Base-by-base conservation (phyloP, 2,329 filamentous ascomycete species). In the Elsinoe batatas region DNA sequence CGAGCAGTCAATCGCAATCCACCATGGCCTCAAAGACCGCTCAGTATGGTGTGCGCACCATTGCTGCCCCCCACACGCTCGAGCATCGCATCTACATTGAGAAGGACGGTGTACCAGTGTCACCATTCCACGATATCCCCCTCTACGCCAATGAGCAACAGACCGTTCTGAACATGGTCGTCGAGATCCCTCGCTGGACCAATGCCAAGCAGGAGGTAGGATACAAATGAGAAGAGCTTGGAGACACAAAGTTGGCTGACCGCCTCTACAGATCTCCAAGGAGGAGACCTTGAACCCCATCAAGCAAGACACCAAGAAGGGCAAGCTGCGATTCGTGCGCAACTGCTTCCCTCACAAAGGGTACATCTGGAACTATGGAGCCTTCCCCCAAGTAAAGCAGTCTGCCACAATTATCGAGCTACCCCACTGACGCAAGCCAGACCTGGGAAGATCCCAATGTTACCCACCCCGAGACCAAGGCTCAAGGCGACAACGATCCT, bases 281-380 rank as follows among this genome's bases (percentile, higher is more conserved):
- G 91, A 97, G 71, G 93, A 98, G 76, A 81, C 87, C 69, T 85
- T 97, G 72, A 97, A 96, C 81, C 91, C 91, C 72, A 95, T 96
- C 80, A 96, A 96, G 85, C 93, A 98, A 80, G 93, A 98, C 74
- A 83, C 84, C 75, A 97, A 98, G 87, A 97, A 98, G 83, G 93
- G 91, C 82, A 97, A 96, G 83, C 90, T 97, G 68, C 88, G 93
- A 70, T 98, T 86, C 73, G 93, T 98, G 72, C 90, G 93, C 78
- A 98, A 98, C 86, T 98, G 93, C 85, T 98, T 98, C 83, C 93
- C 93, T 67, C 93, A 98, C 87, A 97, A 98, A 84, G 93, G 93
- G 64, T 98, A 98, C 77, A 88, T 98, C 67, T 98, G 93, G 93
- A 98, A 98, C 84, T 98, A 98, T 78, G 93, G 93, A 78, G 91